Conservation (phyloP, 1,284 basidiomycete genomes). For the Tilletia horrida region DNA sequence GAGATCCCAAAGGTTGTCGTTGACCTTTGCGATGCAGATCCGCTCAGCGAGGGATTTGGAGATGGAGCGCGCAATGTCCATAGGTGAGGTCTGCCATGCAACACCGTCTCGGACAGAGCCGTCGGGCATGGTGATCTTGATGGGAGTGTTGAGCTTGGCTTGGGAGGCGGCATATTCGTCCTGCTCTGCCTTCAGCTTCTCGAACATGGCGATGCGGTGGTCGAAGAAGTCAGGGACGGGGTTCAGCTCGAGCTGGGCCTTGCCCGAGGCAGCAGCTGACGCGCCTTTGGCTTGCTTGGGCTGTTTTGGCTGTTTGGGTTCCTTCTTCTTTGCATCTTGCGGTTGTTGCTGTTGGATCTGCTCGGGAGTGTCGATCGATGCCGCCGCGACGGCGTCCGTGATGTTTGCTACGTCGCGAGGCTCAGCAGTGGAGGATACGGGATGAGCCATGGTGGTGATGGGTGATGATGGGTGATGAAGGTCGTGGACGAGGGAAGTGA, state of each 20-base stretch:
- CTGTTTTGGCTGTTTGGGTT: conserved; percentile 41
- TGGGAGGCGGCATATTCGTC: conserved; percentile 77
- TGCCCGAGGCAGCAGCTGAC: conserved; percentile 26
- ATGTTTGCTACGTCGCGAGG: conserved; percentile 36
- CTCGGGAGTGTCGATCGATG: conserved; percentile 29
- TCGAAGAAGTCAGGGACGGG: conserved; percentile 84
- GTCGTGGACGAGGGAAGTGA: no score
- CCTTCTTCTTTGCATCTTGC: conserved; percentile 10
- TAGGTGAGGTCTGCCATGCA: conserved; percentile 94
- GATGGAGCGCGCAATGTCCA: conserved; percentile 83
- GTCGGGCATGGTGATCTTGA: conserved; percentile 81
- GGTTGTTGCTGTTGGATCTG: conserved; percentile 27
- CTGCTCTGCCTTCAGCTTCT: conserved; percentile 80
- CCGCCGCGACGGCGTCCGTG: conserved; percentile 33
- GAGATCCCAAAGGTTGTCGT: conserved; percentile 89
- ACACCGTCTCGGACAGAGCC: conserved; percentile 77
- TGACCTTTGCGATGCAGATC: conserved; percentile 89
- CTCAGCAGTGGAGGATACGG: conserved; percentile 37
- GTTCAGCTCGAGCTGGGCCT: conserved; percentile 63
- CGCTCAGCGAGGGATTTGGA: conserved; percentile 84
- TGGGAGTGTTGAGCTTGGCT: conserved; percentile 67
- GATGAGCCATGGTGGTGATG: conserved; percentile 23
- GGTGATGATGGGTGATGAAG: background rate
- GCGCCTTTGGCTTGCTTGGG: conserved; percentile 35
- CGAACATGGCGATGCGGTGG: conserved; percentile 84